Base-by-base conservation (phyloP, 768 basidiomycete genomes). In the Mycena belliarum region DNA sequence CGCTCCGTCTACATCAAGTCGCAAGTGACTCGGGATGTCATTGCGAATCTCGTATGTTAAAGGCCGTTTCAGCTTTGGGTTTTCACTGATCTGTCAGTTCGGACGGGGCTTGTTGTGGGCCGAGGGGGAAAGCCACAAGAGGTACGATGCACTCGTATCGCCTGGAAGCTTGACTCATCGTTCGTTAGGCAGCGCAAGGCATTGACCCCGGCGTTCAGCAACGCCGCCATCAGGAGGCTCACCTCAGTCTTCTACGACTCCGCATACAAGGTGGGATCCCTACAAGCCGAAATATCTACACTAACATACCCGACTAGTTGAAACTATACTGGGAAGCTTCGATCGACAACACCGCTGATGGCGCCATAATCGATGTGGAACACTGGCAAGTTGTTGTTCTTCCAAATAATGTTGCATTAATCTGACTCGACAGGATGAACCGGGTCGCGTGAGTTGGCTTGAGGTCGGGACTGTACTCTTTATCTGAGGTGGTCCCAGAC, bases 131-230 rank as follows among this genome's bases (percentile, higher is more conserved):
- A 56, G 44, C 26, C 68, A 69, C 52, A 69, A 66, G 56, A 54
- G 68, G 67, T 62, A 28, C 11, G 33, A 50, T 40, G 26, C 2
- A 23, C 7, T 32, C 29, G 29, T 32, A 6, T 32, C 29, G 29
- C 15, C 2, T 18, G 28, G 8, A 16, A 21, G 5, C 20, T 1
- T n/a, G 9, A 40, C 37, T n/a, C 25, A 9, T 15, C 2, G 23
- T 1, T n/a, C n/a, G 12, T 10, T 25, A 70, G 77, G 49, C 76
- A 75, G 41, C 70, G 78, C 9, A 76, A 75, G 49, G 67, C 73
- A 0, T 55, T 79, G 33, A 71, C 75, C 0, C 76, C 77, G 0
- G 77, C 72, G 0, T 80, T 80, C 66, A 76, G 73, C 58, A 78
- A 72, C 40, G 63, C 72, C 4, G 75, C 78, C 0, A 72, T 79